Base-by-base conservation (phyloP, 345 rosid species). In the Sonneratia caseolaris region DNA sequence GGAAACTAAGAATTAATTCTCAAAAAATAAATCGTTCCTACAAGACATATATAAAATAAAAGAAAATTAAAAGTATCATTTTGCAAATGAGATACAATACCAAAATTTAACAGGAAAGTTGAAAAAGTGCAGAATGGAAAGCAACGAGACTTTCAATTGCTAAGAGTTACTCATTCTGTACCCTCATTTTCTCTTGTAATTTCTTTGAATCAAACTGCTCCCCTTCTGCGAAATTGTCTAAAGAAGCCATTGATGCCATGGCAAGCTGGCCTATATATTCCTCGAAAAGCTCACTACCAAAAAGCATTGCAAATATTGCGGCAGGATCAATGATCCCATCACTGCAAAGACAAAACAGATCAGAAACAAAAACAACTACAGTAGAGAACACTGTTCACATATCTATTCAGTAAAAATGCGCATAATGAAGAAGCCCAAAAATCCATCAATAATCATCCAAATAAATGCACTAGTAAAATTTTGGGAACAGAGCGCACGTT, bases 241-340 rank as follows among this genome's bases (percentile, higher is more conserved):
- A 78, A n/a, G 99, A 95, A 80, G 99, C 96, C 97, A 95, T 90
- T 42, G 96, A 95, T 62, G 99, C 97, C 99, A 95, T 92, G 64
- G 97, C 97, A 81, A 95, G 97, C 84, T 95, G 89, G 75, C 99
- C 99, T 70, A 95, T 89, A 61, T 92, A 95, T 38, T 84, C 93
- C 82, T 90, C 99, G 55, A 95, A 95, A 79, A 95, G 97, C 78
- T 95, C 99, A 66, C 99, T 95, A 71, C 99, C 99, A 75, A 95
- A 95, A 68, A 92, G 97, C 99, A 92, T 90, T 1, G 99, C 99
- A 76, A 92, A 95, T 65, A 95, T 89, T 42, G 88, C 97, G 13
- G 99, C 99, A 72, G 97, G 97, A 71, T 95, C 97, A 3, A 95
- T 88, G 71, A 92, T 95, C 69, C 90, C 87, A 48, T 95, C 97